Evolutionary conservation across 2,329 filamentous ascomycete species (phyloP).

Genomic region (Arthroderma uncinatum): DNA sequence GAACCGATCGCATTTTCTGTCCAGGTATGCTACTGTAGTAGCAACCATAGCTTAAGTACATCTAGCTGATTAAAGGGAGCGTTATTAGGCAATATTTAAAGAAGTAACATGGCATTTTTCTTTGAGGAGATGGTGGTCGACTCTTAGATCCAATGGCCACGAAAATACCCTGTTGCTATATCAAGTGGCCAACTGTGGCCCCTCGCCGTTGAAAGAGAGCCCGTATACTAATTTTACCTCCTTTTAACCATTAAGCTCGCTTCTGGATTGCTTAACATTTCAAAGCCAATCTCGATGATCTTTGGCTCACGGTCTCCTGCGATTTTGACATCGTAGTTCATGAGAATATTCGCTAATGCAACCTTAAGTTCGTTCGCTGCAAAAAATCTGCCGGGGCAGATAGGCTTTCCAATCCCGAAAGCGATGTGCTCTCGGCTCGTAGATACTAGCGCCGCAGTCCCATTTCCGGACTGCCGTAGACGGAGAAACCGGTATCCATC

Average conservation of each 20-base stretch:
- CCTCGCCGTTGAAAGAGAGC: too few species aligned
- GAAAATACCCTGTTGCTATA: too few species aligned
- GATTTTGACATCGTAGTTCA: slow-evolving; percentile 5
- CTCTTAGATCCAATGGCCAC: too few species aligned
- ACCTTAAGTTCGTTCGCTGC: neutral
- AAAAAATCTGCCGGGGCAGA: slow-evolving; percentile 2
- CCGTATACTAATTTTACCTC: too few species aligned
- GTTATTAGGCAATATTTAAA: too few species aligned
- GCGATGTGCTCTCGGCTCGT: neutral
- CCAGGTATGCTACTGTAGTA: too few species aligned
- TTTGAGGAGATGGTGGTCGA: too few species aligned
- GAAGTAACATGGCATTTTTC: too few species aligned
- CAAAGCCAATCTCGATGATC: neutral
- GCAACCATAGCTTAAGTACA: too few species aligned
- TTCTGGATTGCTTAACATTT: neutral
- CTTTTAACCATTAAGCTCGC: neutral
- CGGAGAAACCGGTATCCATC: slow-evolving; percentile 15
- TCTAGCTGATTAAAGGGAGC: too few species aligned
- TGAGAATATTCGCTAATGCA: neutral
- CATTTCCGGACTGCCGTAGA: neutral
- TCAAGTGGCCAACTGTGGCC: too few species aligned
- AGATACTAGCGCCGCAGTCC: neutral
- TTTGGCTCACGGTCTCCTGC: neutral
- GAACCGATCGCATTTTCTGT: too few species aligned
- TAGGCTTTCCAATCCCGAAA: neutral